phyloP scores from a whole-genome alignment of 2,329 filamentous ascomycete species.

The Venturia nashicola region DNA sequence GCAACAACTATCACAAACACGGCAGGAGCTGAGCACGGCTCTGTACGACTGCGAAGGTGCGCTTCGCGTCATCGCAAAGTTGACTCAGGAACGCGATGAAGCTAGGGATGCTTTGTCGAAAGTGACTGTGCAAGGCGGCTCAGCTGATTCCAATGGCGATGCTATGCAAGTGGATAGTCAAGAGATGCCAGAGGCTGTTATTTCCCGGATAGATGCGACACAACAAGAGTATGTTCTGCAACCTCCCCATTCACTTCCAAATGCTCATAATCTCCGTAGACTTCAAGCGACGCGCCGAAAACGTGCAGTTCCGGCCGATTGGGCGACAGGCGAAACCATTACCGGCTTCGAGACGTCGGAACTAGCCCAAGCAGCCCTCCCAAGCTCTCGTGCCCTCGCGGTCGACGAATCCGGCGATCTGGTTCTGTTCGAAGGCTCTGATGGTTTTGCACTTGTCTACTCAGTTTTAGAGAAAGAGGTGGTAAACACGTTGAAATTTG shows the following conservation, averaged over 20 bases:
- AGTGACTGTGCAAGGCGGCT: conserved; percentile 57
- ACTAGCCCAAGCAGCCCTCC: conserved; percentile 41
- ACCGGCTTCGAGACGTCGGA: conserved; percentile 42
- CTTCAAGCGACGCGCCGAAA: conserved; percentile 83
- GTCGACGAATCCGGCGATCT: conserved; percentile 49
- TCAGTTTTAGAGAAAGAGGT: conserved; percentile 67
- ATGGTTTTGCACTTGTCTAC: conserved; percentile 65
- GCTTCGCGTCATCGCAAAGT: conserved; percentile 81
- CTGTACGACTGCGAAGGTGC: conserved; percentile 96
- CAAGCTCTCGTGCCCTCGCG: conserved; percentile 45
- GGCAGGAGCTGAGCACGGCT: conserved; percentile 86
- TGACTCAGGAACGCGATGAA: conserved; percentile 87
- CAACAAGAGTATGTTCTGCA: conserved; percentile 56
- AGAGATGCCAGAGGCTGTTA: conserved; percentile 58
- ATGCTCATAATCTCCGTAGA: conserved; percentile 34
- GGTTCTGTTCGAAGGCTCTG: conserved; percentile 62
- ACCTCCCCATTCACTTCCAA: not conserved
- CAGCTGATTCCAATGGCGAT: conserved; percentile 49
- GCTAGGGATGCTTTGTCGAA: conserved; percentile 80
- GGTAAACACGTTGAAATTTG: conserved; percentile 50
- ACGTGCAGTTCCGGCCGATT: conserved; percentile 71
- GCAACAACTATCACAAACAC: conserved; percentile 77
- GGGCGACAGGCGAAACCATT: conserved; percentile 67
- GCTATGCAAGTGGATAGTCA: conserved; percentile 87
- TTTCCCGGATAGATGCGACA: conserved; percentile 63